Conservation (phyloP, 2,329 filamentous ascomycete genomes). For the Clarireedia monteithiana region DNA sequence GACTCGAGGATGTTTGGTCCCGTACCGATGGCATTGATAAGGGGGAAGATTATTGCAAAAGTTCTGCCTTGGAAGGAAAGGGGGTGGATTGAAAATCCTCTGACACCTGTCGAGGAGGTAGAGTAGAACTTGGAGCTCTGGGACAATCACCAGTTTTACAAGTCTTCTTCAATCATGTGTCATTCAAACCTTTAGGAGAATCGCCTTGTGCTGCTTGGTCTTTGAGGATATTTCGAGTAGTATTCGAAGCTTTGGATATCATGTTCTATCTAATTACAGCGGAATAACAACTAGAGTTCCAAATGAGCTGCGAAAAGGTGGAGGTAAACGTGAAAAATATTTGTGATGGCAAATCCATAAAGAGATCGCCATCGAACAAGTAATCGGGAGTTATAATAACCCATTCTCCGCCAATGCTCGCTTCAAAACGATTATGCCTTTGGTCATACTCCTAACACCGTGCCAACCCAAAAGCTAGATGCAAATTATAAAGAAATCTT, state of each 20-base stretch:
- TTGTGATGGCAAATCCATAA: constrained; percentile 15
- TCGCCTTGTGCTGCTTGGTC: not conserved
- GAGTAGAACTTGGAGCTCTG: not conserved
- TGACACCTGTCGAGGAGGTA: constrained; percentile 28
- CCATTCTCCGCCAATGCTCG: constrained; percentile 30
- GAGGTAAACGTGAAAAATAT: constrained; percentile 23
- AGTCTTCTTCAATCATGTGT: no score
- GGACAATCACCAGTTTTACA: not conserved
- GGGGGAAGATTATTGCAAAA: constrained; percentile 69
- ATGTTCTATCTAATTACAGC: constrained; percentile 32
- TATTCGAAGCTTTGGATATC: constrained; percentile 24
- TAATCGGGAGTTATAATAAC: constrained; percentile 15
- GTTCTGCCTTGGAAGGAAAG: constrained; percentile 44
- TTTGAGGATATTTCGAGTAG: not conserved
- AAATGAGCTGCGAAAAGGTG: constrained; percentile 24
- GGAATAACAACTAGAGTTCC: constrained; percentile 21
- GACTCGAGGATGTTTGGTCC: constrained; percentile 86
- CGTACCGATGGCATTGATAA: constrained; percentile 74
- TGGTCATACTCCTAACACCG: constrained; percentile 30
- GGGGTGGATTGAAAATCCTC: constrained; percentile 40
- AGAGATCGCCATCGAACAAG: constrained; percentile 13
- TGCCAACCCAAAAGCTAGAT: constrained; percentile 26
- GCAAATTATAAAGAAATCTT: constrained; percentile 28
- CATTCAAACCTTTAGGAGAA: not conserved
- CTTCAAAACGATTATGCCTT: constrained; percentile 25